Percentiles rank a stretch among this genome's conserved stretches.
These are phyloP conservation scores for Kwoniella pini DNA, from an alignment of 768 basidiomycete genomes.

Conservation along the genomic window DNA sequence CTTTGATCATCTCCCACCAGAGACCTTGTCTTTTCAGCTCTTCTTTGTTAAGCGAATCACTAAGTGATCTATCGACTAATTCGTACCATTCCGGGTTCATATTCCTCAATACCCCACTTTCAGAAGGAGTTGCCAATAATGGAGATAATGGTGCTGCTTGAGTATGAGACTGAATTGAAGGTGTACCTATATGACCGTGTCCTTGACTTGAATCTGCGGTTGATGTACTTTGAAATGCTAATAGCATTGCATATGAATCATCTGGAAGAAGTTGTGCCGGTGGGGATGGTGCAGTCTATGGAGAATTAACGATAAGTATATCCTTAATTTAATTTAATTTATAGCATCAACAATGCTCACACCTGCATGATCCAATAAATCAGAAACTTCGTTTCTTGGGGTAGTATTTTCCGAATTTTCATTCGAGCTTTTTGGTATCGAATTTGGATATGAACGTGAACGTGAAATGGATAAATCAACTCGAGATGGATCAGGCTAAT, in stretches of 20 bases:
- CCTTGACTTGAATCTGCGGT: slow-evolving; percentile 17
- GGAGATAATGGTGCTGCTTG: neutral
- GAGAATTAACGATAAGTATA: neutral
- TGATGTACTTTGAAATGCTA: slow-evolving; percentile 40
- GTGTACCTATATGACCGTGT: neutral
- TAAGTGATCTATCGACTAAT: slow-evolving; percentile 34
- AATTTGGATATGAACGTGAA: no score
- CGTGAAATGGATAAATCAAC: slow-evolving; percentile 1
- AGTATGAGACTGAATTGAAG: neutral
- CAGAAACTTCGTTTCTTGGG: neutral
- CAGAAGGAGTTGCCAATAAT: slow-evolving; percentile 15
- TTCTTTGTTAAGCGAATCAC: slow-evolving; percentile 28
- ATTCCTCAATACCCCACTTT: slow-evolving; percentile 8
- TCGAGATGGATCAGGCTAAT: slow-evolving; percentile 1
- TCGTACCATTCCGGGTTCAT: slow-evolving; percentile 49
- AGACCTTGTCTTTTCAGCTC: slow-evolving; percentile 45
- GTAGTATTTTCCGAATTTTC: neutral
- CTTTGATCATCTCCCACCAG: slow-evolving; percentile 49
- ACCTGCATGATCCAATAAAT: slow-evolving; percentile 16
- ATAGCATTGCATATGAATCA: slow-evolving; percentile 40
- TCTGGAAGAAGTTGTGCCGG: slow-evolving; percentile 21
- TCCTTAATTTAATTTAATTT: neutral
- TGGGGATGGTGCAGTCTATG: slow-evolving; percentile 9
- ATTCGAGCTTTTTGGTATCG: neutral
- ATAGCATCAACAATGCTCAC: slow-evolving; percentile 1